phyloP scores from a whole-genome alignment of 169 alveolate genomes.

The Eimeria nieschulzi region DNA sequence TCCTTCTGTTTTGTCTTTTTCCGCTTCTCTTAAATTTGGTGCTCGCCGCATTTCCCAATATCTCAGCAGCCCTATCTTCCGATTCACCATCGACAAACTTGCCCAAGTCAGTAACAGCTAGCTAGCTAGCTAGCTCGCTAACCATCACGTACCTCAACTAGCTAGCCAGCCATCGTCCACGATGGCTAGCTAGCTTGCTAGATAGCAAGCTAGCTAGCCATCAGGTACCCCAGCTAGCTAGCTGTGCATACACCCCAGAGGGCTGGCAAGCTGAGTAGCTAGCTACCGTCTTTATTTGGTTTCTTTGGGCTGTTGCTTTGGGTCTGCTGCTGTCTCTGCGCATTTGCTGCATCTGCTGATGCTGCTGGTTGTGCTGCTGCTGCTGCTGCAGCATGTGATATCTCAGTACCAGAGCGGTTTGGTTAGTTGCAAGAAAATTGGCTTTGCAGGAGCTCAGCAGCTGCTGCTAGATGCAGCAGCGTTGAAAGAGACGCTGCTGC shows the following conservation, averaged over 20 bases:
- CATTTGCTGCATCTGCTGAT: conserved; percentile 58
- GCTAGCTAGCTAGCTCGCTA: too few relatives aligned
- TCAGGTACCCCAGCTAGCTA: neutral
- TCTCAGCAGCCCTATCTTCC: neutral
- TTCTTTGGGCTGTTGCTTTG: too few relatives aligned
- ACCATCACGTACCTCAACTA: too few relatives aligned
- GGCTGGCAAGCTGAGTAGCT: neutral
- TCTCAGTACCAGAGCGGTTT: neutral
- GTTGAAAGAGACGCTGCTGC: conserved; percentile 4
- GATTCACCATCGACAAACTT: neutral
- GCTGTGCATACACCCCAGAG: neutral
- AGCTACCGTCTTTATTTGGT: neutral
- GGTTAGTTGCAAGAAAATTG: neutral
- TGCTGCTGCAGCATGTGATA: conserved; percentile 70
- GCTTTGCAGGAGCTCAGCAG: neutral
- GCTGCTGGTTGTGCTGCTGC: conserved; percentile 71
- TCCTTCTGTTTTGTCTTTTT: neutral
- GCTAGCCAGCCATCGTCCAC: too few relatives aligned
- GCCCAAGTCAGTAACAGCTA: neutral
- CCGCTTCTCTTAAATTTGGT: neutral
- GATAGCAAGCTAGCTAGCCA: neutral
- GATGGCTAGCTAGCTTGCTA: too few relatives aligned
- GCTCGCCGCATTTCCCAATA: neutral
- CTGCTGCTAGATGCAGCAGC: neutral
- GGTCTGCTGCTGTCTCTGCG: too few relatives aligned